Conservation (phyloP, 2,329 filamentous ascomycete genomes). For the Graphium sp. region DNA sequence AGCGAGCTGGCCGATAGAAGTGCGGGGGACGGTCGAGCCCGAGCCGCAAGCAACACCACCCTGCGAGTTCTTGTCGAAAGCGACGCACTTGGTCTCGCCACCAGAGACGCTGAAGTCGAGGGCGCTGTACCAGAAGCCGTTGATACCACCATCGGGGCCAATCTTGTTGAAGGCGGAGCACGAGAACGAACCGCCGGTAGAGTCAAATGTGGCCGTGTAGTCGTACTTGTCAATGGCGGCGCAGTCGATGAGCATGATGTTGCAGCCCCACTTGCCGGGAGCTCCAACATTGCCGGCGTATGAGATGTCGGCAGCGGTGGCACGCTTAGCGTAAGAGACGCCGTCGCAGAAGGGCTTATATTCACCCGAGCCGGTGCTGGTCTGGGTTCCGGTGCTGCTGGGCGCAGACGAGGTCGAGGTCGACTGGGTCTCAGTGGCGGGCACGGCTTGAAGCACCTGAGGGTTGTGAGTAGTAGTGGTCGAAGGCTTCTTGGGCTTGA, state of each 20-base stretch:
- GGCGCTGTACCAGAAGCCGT: slow-evolving; percentile 29
- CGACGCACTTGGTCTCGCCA: slow-evolving; percentile 20
- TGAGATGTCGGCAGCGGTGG: slow-evolving; percentile 25
- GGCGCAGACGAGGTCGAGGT: slow-evolving; percentile 1
- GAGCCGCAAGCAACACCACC: slow-evolving; percentile 26
- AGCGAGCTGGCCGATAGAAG: slow-evolving; percentile 20
- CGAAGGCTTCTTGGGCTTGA: slow-evolving; percentile 2
- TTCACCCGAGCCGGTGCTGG: slow-evolving; percentile 1
- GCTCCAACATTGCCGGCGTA: slow-evolving; percentile 29
- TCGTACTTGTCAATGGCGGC: slow-evolving; percentile 20
- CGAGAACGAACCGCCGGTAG: slow-evolving; percentile 14
- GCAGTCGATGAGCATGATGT: slow-evolving; percentile 26
- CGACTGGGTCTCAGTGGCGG: slow-evolving; percentile 7
- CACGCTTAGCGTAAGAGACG: slow-evolving; percentile 22
- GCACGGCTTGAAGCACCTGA: not conserved
- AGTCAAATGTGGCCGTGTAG: slow-evolving; percentile 23
- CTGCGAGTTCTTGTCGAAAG: slow-evolving; percentile 27
- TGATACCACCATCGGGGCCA: slow-evolving; percentile 21
- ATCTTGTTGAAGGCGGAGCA: slow-evolving; percentile 37
- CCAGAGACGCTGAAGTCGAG: slow-evolving; percentile 22
- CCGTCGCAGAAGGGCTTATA: slow-evolving; percentile 14
- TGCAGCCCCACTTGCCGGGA: slow-evolving; percentile 27
- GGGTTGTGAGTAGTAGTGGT: not conserved
- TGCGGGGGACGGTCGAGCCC: slow-evolving; percentile 14
- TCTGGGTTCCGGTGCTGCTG: slow-evolving; percentile 1